Base-by-base conservation (phyloP, 2,329 filamentous ascomycete species). In the Paracamarosporium sp. region DNA sequence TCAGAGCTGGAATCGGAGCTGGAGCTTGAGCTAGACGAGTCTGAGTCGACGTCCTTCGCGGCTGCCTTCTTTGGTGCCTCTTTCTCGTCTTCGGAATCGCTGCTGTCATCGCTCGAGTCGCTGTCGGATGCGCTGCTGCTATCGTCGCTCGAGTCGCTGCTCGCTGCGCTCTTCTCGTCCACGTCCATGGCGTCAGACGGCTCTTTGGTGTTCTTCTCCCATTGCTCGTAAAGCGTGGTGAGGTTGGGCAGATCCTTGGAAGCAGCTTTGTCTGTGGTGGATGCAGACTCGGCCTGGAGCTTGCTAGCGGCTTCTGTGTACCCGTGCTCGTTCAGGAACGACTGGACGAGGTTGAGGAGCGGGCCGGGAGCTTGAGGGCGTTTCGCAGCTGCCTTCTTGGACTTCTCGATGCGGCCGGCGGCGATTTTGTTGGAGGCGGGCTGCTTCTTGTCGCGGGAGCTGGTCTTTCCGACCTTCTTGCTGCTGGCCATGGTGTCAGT, bases 241-340 rank as follows among this genome's bases (percentile, higher is more conserved):
- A 75, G 52, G n/a, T 36, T 45, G 15, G 72, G 70, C 38, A 60
- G 57, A 20, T 57, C 60, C 25, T 66, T 63, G 1, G 58, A 25
- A 27, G 53, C 38, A n/a, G 22, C 43, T 27, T 53, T 50, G 17
- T 46, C 31, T 30, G 57, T 36, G 22, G 53, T n/a, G 24, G 57
- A 53, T 36, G 64, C 47, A 2, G 50, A 55, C 33, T 70, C 66
- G 24, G 65, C 60, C 44, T 64, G 56, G 12, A 77, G 64, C 27
- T 67, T 68, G 44, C 53, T 50, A 13, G 72, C 75, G 17, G 75
- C 67, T 22, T 68, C 64, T 12, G 64, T 61, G 52, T 73, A 75
- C 36, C 76, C 75, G 48, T 75, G 60, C 24, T 74, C 66, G 24
- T 63, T 58, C 48, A 78, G 65, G 61, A 78, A 79, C 31, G 59